phyloP scores from a whole-genome alignment of 306 rosid genomes.

The Cicer chorassanicum region DNA sequence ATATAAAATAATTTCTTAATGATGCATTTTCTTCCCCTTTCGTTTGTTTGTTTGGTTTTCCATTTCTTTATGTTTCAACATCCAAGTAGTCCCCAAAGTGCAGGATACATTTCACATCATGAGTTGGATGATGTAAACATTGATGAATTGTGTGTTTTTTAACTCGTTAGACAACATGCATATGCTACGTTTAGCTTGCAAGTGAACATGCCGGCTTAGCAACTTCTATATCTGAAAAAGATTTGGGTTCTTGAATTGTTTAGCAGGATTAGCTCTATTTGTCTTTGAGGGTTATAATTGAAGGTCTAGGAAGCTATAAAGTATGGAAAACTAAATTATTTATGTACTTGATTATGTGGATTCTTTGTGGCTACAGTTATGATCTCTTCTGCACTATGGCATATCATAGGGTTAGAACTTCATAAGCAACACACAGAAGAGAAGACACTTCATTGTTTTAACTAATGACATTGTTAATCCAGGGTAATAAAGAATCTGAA shows the following conservation, averaged over 20 bases:
- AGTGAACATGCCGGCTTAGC: background rate
- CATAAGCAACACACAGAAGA: slow-evolving; percentile 6
- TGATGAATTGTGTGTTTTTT: slow-evolving; percentile 7
- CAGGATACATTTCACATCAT: slow-evolving; percentile 17
- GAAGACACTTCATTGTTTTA: background rate
- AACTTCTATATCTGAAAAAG: background rate
- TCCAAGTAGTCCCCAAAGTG: background rate
- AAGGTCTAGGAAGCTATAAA: slow-evolving; percentile 22
- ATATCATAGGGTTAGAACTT: slow-evolving; percentile 7
- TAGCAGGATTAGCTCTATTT: slow-evolving; percentile 13
- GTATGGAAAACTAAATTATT: background rate
- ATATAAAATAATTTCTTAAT: slow-evolving; percentile 7
- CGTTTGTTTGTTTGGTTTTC: background rate
- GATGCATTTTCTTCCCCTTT: slow-evolving; percentile 15
- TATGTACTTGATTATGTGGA: background rate
- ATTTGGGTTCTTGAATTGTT: background rate
- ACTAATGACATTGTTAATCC: background rate
- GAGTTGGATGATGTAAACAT: background rate
- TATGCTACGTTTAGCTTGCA: slow-evolving; percentile 10
- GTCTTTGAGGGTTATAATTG: slow-evolving; percentile 9
- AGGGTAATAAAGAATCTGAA: slow-evolving; percentile 23
- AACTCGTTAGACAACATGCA: slow-evolving; percentile 13
- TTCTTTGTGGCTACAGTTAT: background rate
- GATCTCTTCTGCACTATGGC: slow-evolving; percentile 23
- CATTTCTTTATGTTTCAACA: background rate